These are phyloP conservation scores for Fusarium sp. DNA, from an alignment of 2,329 filamentous ascomycete species.

Conservation along the genomic window DNA sequence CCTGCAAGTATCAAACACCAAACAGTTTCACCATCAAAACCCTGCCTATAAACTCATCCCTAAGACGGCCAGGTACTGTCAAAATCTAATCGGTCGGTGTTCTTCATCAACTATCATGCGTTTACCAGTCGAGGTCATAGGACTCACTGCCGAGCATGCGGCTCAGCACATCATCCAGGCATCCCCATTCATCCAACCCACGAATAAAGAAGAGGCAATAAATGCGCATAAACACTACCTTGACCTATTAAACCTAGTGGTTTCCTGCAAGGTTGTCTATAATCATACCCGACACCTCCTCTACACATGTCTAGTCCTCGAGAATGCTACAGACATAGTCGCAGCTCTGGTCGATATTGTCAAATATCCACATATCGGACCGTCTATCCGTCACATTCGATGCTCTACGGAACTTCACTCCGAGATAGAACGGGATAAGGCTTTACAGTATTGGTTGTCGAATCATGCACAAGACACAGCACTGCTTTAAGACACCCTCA, in stretches of 20 bases:
- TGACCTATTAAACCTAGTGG: background rate
- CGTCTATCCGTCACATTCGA: slow-evolving; percentile 15
- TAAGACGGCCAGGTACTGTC: background rate
- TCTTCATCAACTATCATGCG: background rate
- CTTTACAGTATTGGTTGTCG: background rate
- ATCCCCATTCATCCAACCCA: slow-evolving; percentile 9
- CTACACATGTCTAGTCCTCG: background rate
- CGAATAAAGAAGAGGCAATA: background rate
- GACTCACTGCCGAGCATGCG: slow-evolving; percentile 3
- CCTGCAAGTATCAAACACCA: background rate
- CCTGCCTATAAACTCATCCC: background rate
- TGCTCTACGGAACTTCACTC: background rate
- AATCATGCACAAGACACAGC: background rate
- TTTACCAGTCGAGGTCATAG: slow-evolving; percentile 7
- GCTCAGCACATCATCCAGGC: background rate
- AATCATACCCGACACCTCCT: slow-evolving; percentile 3
- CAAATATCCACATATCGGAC: slow-evolving; percentile 11
- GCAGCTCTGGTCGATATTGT: background rate
- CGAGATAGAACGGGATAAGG: background rate
- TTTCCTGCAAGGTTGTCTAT: background rate
- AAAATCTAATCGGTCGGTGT: background rate
- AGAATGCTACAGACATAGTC: background rate
- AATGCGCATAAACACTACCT: background rate
- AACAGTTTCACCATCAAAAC: background rate
- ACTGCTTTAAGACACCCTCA: background rate